Base-by-base conservation (phyloP, 768 basidiomycete genomes). In the Pleurotus djamor region DNA sequence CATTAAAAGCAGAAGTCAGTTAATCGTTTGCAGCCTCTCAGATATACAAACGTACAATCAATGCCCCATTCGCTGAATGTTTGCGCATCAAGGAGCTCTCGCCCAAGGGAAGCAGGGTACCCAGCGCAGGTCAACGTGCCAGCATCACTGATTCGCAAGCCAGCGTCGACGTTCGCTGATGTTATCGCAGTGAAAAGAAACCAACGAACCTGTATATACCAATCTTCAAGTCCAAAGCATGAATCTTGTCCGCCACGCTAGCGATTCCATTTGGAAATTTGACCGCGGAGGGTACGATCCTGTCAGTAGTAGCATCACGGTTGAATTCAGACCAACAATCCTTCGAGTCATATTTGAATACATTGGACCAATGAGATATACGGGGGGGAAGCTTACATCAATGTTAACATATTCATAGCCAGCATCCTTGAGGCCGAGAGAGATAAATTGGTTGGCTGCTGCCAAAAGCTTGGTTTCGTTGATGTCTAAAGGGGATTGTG, bases 231-330 rank as follows among this genome's bases (percentile, higher is more conserved):
- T 80, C 81, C 28, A 83, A 65, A 14, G 67, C 68, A 48, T 83
- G 83, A 9, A 83, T 71, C 51, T 80, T 67, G 13, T 69, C 65
- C 2, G 81, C 80, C 12, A 82, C 66, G 5, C 70, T 70, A 57
- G 64, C 73, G 64, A 85, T 81, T 12, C 83, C 83, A 52, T 77
- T 76, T 0, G 83, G 83, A 64, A 85, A 85, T 61, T 82, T 85
- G 43, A 61, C 66, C n/a, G 77, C 71, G 65, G 84, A 82, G 2
- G 83, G 80, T 3, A 79, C 70, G 5, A 82, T 81, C 35, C 71
- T 69, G 4, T 73, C 66, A 7, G 77, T 81, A 1, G 66, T 71
- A 10, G 78, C 32, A 63, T 82, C 69, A 21, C 82, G 79, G 9
- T 64, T 57, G 66, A 61, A 74, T 34, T 72, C 63, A 4, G 80